Evolutionary conservation across 2,329 filamentous ascomycete genomes (phyloP).

Genomic region (Aspergillus persii): DNA sequence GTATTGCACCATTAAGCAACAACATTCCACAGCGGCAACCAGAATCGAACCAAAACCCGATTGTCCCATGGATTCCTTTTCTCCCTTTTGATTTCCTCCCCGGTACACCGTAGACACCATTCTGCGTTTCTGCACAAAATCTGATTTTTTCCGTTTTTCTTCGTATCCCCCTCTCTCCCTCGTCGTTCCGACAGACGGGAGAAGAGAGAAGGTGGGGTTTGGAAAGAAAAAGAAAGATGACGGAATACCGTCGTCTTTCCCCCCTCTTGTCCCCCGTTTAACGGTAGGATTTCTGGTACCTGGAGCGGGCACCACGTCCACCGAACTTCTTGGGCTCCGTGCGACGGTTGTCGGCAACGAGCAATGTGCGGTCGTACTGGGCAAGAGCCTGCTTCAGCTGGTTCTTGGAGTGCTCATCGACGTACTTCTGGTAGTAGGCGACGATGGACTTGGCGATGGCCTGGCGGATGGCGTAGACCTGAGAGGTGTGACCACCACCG

Average conservation of each 20-base stretch:
- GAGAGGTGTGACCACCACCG: conserved; percentile 96
- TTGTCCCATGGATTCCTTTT: conserved; percentile 3
- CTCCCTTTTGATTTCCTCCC: conserved; percentile 14
- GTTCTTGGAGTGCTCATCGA: conserved; percentile 99
- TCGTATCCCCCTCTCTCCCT: not conserved
- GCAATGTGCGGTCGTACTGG: conserved; percentile 92
- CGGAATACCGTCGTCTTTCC: not conserved
- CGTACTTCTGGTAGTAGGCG: conserved; percentile 99
- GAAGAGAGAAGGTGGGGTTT: conserved; percentile 16
- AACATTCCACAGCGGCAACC: conserved; percentile 25
- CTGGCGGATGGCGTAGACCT: conserved; percentile 98
- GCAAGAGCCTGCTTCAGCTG: conserved; percentile 95
- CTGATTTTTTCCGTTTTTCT: conserved; percentile 9
- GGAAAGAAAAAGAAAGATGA: conserved; percentile 12
- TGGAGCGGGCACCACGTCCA: conserved; percentile 83
- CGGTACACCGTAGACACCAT: conserved; percentile 17
- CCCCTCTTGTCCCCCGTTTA: conserved; percentile 51
- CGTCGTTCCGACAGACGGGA: not conserved
- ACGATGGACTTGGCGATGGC: conserved; percentile 97
- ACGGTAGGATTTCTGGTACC: conserved; percentile 99
- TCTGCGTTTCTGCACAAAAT: conserved; percentile 11
- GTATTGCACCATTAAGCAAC: conserved; percentile 21
- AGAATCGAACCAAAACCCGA: conserved; percentile 14
- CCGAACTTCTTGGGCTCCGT: conserved; percentile 96
- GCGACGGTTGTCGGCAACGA: conserved; percentile 98